These are phyloP conservation scores for Aspergillus sp. DNA, from an alignment of 2,329 filamentous ascomycete species.

Conservation along the genomic window DNA sequence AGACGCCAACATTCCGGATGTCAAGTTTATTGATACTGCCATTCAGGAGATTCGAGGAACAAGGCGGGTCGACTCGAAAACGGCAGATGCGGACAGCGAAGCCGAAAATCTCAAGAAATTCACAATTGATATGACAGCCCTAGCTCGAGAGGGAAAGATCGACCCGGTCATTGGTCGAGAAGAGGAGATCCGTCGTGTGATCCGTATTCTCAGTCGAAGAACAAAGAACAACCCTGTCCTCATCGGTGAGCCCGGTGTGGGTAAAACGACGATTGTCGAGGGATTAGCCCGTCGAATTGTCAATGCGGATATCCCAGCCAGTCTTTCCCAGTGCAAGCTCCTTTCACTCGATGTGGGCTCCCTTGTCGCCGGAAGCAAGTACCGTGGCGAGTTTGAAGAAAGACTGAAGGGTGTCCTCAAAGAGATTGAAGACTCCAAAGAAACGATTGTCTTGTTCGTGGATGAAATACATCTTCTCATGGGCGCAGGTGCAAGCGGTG, in stretches of 20 bases:
- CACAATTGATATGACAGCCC: conserved; percentile 95
- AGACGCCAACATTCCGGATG: conserved; percentile 87
- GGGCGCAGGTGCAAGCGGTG: conserved; percentile 91
- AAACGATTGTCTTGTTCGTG: conserved; percentile 96
- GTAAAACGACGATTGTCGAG: conserved; percentile 97
- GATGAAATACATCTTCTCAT: conserved; percentile 98
- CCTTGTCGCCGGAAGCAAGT: conserved; percentile 95
- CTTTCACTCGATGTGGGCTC: conserved; percentile 94
- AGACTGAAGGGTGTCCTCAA: conserved; percentile 99
- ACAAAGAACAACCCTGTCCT: conserved; percentile 99
- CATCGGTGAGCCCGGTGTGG: conserved; percentile 96
- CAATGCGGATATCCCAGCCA: conserved; percentile 94
- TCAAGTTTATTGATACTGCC: conserved; percentile 87
- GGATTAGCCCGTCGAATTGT: conserved; percentile 93
- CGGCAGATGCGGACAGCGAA: conserved; percentile 85
- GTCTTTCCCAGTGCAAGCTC: conserved; percentile 87
- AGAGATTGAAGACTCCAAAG: conserved; percentile 90
- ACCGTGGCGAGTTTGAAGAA: conserved; percentile 97
- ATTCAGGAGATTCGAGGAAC: conserved; percentile 89
- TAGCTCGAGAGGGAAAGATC: conserved; percentile 96
- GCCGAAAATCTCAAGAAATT: conserved; percentile 97
- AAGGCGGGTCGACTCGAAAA: conserved; percentile 91
- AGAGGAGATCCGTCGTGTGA: conserved; percentile 88
- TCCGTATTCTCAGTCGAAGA: conserved; percentile 85
- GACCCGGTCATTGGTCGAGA: conserved; percentile 96